These are phyloP conservation scores for Hanseniaspora gamundiae DNA, from an alignment of 1,139 yeast genomes.

Conservation along the genomic window DNA sequence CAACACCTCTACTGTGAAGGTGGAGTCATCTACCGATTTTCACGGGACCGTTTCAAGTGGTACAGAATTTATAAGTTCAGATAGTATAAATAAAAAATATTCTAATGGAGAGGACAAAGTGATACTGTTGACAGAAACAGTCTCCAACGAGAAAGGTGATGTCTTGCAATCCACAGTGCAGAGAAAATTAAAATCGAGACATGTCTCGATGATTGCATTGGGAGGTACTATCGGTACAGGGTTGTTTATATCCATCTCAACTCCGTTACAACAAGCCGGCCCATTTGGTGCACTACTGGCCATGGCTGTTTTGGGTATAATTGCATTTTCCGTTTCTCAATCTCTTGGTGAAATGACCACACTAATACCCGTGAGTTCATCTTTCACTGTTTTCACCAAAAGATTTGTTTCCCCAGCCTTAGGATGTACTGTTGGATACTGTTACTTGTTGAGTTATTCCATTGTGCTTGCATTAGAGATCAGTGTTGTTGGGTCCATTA, in stretches of 20 bases:
- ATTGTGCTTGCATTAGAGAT: constrained; percentile 73
- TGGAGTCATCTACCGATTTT: too few relatives aligned
- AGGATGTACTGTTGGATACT: too few relatives aligned
- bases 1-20: too few relatives aligned
- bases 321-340: constrained; percentile 56
- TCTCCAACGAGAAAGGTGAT: too few relatives aligned
- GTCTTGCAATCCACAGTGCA: too few relatives aligned
- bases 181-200: constrained; percentile 45
- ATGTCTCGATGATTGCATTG: constrained; percentile 50
- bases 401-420: constrained; percentile 43
- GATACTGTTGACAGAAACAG: too few relatives aligned
- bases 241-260: constrained; percentile 44
- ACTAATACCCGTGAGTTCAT: constrained; percentile 57
- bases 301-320: constrained; percentile 51
- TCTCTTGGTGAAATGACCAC: constrained; percentile 71
- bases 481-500: too few relatives aligned
- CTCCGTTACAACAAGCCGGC: constrained; percentile 50
- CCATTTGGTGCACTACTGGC: constrained; percentile 61
- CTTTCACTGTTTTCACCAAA: constrained; percentile 45
- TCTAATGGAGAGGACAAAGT: too few relatives aligned
- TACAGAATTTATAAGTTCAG: too few relatives aligned
- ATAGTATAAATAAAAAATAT: too few relatives aligned
- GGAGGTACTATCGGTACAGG: constrained; percentile 69
- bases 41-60: too few relatives aligned
- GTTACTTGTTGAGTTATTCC: too few relatives aligned